phyloP scores from a whole-genome alignment of 2,329 filamentous ascomycete species.

The Malbranchea zuffiana region DNA sequence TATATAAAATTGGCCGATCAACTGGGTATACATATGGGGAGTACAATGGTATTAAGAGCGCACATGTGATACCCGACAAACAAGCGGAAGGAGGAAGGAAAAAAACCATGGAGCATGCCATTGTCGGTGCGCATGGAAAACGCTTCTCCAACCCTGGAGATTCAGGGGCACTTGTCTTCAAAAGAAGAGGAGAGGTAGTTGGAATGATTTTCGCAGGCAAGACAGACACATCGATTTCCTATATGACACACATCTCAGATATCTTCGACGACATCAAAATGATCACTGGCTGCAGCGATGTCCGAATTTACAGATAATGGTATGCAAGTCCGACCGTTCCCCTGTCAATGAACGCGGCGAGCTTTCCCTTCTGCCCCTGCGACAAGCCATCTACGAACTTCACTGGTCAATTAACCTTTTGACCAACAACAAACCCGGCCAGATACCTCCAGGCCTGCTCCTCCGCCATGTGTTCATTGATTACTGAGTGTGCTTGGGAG shows the following conservation, averaged over 20 bases:
- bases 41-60: background rate
- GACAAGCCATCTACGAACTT: too few relatives aligned
- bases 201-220: background rate
- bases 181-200: background rate
- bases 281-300: background rate
- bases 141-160: background rate
- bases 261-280: background rate
- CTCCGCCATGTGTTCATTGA: too few relatives aligned
- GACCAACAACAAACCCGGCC: too few relatives aligned
- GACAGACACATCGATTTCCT: background rate
- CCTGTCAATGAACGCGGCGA: conserved; percentile 1
- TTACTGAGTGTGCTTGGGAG: too few relatives aligned
- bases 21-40: background rate
- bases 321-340: background rate
- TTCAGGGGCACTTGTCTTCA: conserved; percentile 1
- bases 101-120: background rate
- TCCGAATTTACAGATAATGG: too few relatives aligned
- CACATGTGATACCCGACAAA: background rate
- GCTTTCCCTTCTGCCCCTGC: too few relatives aligned
- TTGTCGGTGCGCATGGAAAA: background rate
- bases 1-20: background rate
- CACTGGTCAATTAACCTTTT: too few relatives aligned
- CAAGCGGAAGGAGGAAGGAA: background rate
- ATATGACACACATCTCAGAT: background rate
- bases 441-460: too few relatives aligned